Evolutionary conservation across 2,329 filamentous ascomycete species (phyloP).

Genomic region (Colletotrichum endophyticum): DNA sequence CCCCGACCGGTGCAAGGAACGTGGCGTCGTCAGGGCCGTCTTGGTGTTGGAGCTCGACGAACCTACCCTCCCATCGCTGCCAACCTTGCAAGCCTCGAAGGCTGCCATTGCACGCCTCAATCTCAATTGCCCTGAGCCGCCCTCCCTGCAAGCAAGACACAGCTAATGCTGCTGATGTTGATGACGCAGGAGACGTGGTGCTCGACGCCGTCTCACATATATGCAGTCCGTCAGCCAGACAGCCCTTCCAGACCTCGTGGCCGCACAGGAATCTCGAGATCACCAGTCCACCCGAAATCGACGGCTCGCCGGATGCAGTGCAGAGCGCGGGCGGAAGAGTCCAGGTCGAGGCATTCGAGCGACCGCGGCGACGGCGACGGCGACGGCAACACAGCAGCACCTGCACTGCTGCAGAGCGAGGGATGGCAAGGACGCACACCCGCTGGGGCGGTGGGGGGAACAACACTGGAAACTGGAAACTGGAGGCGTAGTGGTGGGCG

Average conservation of each 20-base stretch:
- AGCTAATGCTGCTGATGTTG: background rate
- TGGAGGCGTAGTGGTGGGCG: background rate
- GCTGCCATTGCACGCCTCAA: slow-evolving; percentile 4
- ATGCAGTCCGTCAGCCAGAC: background rate
- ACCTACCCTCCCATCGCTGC: slow-evolving; percentile 1
- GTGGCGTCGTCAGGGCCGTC: slow-evolving; percentile 8
- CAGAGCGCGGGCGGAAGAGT: background rate
- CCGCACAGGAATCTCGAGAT: background rate
- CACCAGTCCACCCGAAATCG: slow-evolving; percentile 5
- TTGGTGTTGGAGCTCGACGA: slow-evolving; percentile 12
- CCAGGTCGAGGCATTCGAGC: slow-evolving; percentile 1
- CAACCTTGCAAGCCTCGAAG: slow-evolving; percentile 1
- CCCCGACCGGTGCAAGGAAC: slow-evolving; percentile 19
- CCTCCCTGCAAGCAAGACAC: background rate
- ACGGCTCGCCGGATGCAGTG: background rate
- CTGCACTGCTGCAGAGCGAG: background rate
- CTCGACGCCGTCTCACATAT: background rate
- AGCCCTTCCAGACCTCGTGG: background rate
- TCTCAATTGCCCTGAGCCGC: background rate
- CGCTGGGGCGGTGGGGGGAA: background rate
- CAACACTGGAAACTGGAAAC: background rate
- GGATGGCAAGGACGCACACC: background rate
- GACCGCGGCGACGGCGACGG: background rate
- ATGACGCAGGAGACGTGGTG: background rate
- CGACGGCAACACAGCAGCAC: background rate